Conservation (phyloP, 768 basidiomycete species). For the Mycena sanguinolenta region DNA sequence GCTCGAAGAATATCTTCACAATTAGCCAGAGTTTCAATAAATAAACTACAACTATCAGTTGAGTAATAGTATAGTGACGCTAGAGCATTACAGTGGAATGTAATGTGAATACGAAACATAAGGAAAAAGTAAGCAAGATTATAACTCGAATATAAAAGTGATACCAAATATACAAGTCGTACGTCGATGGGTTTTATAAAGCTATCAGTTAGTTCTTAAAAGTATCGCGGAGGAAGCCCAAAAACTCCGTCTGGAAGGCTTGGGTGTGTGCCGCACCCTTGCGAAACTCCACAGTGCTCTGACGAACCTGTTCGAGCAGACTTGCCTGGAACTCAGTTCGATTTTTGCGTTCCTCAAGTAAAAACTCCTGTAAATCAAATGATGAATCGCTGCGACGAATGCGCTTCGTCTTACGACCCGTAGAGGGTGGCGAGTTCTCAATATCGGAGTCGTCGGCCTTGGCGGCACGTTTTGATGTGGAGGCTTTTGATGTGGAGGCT, state of each 20-base stretch:
- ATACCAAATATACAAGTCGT: no score
- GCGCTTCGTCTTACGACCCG: neutral
- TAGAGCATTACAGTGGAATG: neutral
- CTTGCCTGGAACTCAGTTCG: neutral
- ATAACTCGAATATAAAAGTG: no score
- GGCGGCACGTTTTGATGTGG: neutral
- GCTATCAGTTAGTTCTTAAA: neutral
- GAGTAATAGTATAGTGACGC: neutral
- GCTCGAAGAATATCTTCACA: slow-evolving; percentile 21
- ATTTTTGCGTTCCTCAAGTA: slow-evolving; percentile 19
- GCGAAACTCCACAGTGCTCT: neutral
- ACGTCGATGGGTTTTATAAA: no score
- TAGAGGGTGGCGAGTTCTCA: neutral
- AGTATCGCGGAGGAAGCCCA: neutral
- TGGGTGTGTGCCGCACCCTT: neutral
- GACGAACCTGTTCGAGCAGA: neutral
- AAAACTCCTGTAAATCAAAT: no score
- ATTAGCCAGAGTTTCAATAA: neutral
- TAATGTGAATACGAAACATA: neutral
- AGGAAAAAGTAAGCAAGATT: neutral
- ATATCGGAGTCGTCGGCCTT: neutral
- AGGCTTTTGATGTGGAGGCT: no score
- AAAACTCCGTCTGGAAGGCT: neutral
- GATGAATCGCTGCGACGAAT: neutral
- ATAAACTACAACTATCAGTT: neutral